Base-by-base conservation (phyloP, 345 rosid genomes). In the Schrenkiella parvula region DNA sequence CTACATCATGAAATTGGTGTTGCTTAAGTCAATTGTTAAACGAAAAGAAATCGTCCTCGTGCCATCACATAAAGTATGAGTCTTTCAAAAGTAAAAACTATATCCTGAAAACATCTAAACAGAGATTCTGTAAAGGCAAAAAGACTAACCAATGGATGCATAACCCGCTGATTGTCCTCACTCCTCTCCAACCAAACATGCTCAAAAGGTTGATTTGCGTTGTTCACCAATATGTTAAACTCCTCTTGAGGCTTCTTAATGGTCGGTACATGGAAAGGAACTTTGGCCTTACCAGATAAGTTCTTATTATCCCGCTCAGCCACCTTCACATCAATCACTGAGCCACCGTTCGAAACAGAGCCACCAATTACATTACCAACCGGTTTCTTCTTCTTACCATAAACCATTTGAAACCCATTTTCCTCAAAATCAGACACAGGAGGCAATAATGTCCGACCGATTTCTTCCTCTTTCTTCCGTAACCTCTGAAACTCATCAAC, bases 181-280 rank as follows among this genome's bases (percentile, higher is more conserved):
- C 83, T 87, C 79, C 78, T 84, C 80, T 85, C 81, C 85, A 95
- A 65, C 98, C 98, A 91, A 71, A 91, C 97, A 80, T 95, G 99
- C 60, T 88, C 84, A 70, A 95, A 95, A 0, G 92, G 91, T 80
- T 78, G 76, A 82, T 88, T 91, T 2, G 82, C 57, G 59, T 95
- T 95, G 79, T 95, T 86, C 47, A 87, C 95, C 68, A 84, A 58
- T 39, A 91, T 89, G 34, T 62, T 88, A 72, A 80, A 85, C 75
- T 82, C 96, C 2, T 89, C 90, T 57, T 95, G 99, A 8, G 99
- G 95, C 76, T 75, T 89, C 82, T 79, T 84, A 72, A 95, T 82
- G 1, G 93, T 79, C 25, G 93, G 83, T 59, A 95, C 77, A 76
- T 95, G 99, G 78, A 89, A 95, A 35, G 97, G 85, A 8, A 91